Conservation (phyloP, 2,329 filamentous ascomycete species). For the Simplicillium sp. region DNA sequence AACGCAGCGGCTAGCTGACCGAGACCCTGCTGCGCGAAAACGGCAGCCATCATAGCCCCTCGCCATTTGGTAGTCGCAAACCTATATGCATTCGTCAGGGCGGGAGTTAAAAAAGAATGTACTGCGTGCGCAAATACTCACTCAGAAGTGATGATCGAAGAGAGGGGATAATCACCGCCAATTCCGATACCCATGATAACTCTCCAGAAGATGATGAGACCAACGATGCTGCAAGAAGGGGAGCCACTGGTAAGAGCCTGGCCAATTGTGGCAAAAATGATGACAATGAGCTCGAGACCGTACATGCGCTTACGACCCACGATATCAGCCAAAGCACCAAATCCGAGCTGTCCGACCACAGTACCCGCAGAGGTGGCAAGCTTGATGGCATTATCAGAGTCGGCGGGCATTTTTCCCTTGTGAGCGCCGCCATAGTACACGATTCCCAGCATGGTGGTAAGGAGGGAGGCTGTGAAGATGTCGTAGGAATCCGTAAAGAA, state of each 20-base stretch:
- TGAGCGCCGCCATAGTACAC: conserved; percentile 54
- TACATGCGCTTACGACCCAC: conserved; percentile 66
- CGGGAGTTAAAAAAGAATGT: not conserved
- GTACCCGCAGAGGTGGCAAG: conserved; percentile 76
- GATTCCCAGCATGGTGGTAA: conserved; percentile 68
- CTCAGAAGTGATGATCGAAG: conserved; percentile 77
- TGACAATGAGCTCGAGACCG: conserved; percentile 69
- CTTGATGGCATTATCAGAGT: conserved; percentile 74
- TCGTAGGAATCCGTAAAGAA: conserved; percentile 87
- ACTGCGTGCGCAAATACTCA: conserved; percentile 24
- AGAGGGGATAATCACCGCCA: conserved; percentile 63
- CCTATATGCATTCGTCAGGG: conserved; percentile 9
- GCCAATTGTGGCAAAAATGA: conserved; percentile 68
- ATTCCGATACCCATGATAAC: conserved; percentile 53
- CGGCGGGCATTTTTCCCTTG: conserved; percentile 49
- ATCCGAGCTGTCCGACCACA: conserved; percentile 72
- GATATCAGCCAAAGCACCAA: conserved; percentile 69
- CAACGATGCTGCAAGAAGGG: conserved; percentile 51
- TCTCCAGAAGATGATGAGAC: conserved; percentile 71
- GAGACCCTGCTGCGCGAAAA: conserved; percentile 82
- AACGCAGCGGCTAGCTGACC: conserved; percentile 70
- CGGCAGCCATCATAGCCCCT: conserved; percentile 78
- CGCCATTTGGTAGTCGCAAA: conserved; percentile 76
- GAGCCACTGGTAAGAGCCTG: conserved; percentile 59
- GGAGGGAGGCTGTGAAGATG: conserved; percentile 68